phyloP scores from a whole-genome alignment of 2,329 filamentous ascomycete genomes.

The Fusarium euwallaceae region DNA sequence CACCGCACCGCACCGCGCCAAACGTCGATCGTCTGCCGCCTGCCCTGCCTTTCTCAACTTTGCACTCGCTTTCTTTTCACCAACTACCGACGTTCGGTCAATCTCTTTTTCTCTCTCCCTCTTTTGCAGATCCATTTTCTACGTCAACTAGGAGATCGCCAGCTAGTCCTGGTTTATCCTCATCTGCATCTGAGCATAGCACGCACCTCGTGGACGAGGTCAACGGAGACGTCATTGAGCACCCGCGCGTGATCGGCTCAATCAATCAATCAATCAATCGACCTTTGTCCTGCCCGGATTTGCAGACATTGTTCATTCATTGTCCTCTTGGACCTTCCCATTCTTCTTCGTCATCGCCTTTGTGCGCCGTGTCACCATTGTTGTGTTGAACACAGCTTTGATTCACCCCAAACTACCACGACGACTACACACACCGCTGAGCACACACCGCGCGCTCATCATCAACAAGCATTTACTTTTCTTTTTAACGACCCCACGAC shows the following conservation, averaged over 20 bases:
- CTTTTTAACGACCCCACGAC: constrained; percentile 19
- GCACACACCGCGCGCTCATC: constrained; percentile 15
- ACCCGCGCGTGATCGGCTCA: neutral
- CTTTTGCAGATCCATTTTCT: constrained; percentile 27
- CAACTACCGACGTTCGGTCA: constrained; percentile 19
- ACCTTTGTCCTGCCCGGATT: constrained; percentile 26
- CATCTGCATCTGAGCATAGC: constrained; percentile 17
- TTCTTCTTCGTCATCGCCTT: constrained; percentile 20
- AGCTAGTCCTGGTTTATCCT: constrained; percentile 34
- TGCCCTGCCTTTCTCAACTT: constrained; percentile 8
- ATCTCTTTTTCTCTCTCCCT: constrained; percentile 20
- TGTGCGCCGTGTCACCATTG: constrained; percentile 30
- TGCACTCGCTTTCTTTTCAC: constrained; percentile 19
- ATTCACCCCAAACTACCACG: constrained; percentile 18
- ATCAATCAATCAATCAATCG: neutral
- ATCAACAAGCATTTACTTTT: constrained; percentile 17
- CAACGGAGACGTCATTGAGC: constrained; percentile 24
- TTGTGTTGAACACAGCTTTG: constrained; percentile 37
- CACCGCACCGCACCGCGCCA: constrained; percentile 21
- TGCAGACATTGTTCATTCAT: constrained; percentile 24
- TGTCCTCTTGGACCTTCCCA: constrained; percentile 5
- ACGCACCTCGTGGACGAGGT: constrained; percentile 40
- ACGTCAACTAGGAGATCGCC: constrained; percentile 21
- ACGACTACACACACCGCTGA: constrained; percentile 14
- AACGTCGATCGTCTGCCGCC: constrained; percentile 39